Percentiles rank a stretch among this genome's conserved stretches.
Conservation (phyloP, 73 alveolate species). For the Symbiodinium natans region DNA sequence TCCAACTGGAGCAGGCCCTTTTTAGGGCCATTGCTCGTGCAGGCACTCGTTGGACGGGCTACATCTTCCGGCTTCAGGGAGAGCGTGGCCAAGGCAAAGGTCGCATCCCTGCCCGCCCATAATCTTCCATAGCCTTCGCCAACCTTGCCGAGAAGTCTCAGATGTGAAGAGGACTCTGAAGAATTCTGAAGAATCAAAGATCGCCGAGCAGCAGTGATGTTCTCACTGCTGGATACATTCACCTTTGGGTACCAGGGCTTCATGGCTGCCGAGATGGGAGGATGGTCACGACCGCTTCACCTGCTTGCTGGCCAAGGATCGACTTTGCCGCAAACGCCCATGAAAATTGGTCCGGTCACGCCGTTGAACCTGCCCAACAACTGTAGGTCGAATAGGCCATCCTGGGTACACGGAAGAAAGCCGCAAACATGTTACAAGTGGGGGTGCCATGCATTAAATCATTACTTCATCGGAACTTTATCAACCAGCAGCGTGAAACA, state of each 20-base stretch:
- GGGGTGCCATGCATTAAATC: not conserved
- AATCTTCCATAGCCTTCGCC: slow-evolving; percentile 86
- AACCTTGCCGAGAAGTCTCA: not conserved
- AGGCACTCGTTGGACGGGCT: not conserved
- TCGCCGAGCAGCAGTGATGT: slow-evolving; percentile 32
- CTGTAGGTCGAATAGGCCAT: slow-evolving; percentile 50
- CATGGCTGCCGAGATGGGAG: not conserved
- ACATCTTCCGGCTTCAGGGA: slow-evolving; percentile 76
- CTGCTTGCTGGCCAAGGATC: not conserved
- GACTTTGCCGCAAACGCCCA: slow-evolving; percentile 74
- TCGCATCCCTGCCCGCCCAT: slow-evolving; percentile 93
- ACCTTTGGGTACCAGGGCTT: not conserved
- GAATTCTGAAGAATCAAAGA: not conserved
- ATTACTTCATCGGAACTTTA: not conserved
- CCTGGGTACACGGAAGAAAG: not conserved
- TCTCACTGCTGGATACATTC: slow-evolving; percentile 65
- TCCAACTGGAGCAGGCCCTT: too few relatives aligned
- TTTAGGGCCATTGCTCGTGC: too few relatives aligned
- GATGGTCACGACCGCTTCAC: not conserved
- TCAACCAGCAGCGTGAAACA: not conserved
- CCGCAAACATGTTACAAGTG: not conserved
- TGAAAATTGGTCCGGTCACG: slow-evolving; percentile 70
- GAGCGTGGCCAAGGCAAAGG: slow-evolving; percentile 67
- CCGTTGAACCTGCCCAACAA: slow-evolving; percentile 46
- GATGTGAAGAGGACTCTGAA: not conserved